Evolutionary conservation across 2,329 filamentous ascomycete genomes (phyloP).

Genomic region (Coniella vitis): DNA sequence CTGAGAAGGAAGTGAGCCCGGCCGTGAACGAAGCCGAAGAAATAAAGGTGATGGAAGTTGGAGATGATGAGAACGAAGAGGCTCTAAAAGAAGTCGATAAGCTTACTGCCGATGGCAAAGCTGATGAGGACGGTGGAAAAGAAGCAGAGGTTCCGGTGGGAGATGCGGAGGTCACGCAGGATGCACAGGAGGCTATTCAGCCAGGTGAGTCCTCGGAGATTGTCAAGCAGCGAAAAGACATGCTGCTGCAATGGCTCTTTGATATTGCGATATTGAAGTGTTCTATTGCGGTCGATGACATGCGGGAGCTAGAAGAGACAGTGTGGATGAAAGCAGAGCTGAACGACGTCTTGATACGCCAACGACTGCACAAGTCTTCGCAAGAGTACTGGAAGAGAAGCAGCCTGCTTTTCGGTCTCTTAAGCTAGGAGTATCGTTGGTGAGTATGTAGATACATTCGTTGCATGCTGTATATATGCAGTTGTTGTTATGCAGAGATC

Average conservation of each 20-base stretch:
- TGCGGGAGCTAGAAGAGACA: slow-evolving; percentile 40
- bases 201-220: too few species aligned
- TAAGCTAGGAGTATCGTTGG: slow-evolving; percentile 36
- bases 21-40: not conserved
- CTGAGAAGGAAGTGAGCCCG: slow-evolving; percentile 4
- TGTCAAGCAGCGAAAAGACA: slow-evolving; percentile 32
- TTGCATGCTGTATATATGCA: too few species aligned
- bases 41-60: not conserved
- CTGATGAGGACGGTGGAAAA: slow-evolving; percentile 13
- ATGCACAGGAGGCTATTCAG: not conserved
- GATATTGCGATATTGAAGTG: slow-evolving; percentile 47
- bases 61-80: slow-evolving; percentile 14
- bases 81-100: slow-evolving; percentile 10
- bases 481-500: too few species aligned
- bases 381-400: slow-evolving; percentile 80
- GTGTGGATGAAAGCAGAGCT: slow-evolving; percentile 40
- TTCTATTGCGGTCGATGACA: slow-evolving; percentile 19
- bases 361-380: slow-evolving; percentile 55
- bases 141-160: too few species aligned
- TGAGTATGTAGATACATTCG: too few species aligned
- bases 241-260: slow-evolving; percentile 55
- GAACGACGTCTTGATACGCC: slow-evolving; percentile 39
- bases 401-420: slow-evolving; percentile 71
- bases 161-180: too few species aligned
- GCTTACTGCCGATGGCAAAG: slow-evolving; percentile 13